Evolutionary conservation across 441 rosid genomes (phyloP), one percentile per base, ranked within the genome.

Genomic region (Melastoma candidum): DNA sequence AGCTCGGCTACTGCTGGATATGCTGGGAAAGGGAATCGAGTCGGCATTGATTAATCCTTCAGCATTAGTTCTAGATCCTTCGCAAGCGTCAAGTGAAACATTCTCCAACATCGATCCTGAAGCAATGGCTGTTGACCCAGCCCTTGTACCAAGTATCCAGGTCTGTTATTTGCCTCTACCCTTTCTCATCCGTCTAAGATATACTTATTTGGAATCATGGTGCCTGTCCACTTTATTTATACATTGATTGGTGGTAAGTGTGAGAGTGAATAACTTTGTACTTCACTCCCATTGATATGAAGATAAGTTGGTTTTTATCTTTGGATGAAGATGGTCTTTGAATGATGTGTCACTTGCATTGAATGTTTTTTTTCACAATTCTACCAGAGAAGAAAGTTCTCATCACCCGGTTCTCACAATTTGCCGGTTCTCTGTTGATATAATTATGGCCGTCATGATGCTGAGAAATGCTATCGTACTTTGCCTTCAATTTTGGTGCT

Each of bases 21-120:
- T 94, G 99, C 73, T 94, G 46, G 99, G 99, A 54, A 94, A 87
- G 78, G 99, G 99, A 68, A 94, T 94, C 56, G 97, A 94, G 57
- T 85, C 97, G 60, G 99, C 99, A 67, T 77, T 94, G 71, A 66
- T 87, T 68, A 90, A 90, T 71, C 96, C 99, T 73, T 94, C 97
- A 10, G 88, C 94, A 22, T 74, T 94, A 63, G 90, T 81, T 46
- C 58, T 79, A 64, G 97, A 94, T 61, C 95, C 97, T 13, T 94
- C 97, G 99, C 88, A 84, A 61, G 72, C 87, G 53, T 68, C 94
- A 64, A 82, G 78, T 14, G 96, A 87, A 60, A 82, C 76, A 11
- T 74, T 94, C 69, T 51, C 89, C 60, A 62, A 79, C 73, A 83
- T 85, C 60, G 93, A 87, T 73, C 83, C 85, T 22, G 97, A 87